Percentiles rank a stretch among this genome's conserved stretches.
phyloP scores from a whole-genome alignment of 2,329 filamentous ascomycete genomes.

The Penicillium occitanis region DNA sequence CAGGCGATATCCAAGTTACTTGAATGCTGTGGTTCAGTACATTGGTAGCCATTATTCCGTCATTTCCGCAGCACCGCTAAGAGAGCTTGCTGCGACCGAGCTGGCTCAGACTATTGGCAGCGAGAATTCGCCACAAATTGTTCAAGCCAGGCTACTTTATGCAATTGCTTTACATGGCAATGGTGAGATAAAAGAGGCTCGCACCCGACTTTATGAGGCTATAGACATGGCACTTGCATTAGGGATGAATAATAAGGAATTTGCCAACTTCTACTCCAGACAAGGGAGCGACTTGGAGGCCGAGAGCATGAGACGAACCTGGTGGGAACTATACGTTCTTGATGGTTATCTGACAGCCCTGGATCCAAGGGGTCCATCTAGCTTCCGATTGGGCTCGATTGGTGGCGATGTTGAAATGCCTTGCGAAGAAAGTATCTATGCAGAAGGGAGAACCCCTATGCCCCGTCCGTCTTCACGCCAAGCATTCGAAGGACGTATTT shows the following conservation, averaged over 20 bases:
- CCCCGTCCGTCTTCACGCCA: constrained; percentile 4
- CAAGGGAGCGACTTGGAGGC: constrained; percentile 13
- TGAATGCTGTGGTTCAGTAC: constrained; percentile 16
- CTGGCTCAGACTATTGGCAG: background rate
- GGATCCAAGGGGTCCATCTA: constrained; percentile 17
- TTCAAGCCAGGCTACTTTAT: constrained; percentile 19
- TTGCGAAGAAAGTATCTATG: constrained; percentile 62
- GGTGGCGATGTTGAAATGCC: constrained; percentile 65
- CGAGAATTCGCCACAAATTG: constrained; percentile 7
- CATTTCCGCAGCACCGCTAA: constrained; percentile 7
- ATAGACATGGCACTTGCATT: constrained; percentile 41
- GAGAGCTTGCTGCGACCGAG: background rate
- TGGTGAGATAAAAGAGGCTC: constrained; percentile 12
- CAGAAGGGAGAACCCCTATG: constrained; percentile 44
- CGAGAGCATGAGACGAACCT: constrained; percentile 77
- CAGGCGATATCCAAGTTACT: constrained; percentile 15
- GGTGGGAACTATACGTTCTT: constrained; percentile 76
- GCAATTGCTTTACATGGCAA: constrained; percentile 17
- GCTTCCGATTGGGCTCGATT: constrained; percentile 67
- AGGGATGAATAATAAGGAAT: constrained; percentile 14
- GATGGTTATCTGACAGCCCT: constrained; percentile 72
- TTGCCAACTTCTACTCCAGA: constrained; percentile 30
- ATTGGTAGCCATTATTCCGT: constrained; percentile 20
- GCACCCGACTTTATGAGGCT: constrained; percentile 8
- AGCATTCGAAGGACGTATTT: constrained; percentile 14